phyloP scores from a whole-genome alignment of 2,329 filamentous ascomycete species.

The Fusarium ambrosium region DNA sequence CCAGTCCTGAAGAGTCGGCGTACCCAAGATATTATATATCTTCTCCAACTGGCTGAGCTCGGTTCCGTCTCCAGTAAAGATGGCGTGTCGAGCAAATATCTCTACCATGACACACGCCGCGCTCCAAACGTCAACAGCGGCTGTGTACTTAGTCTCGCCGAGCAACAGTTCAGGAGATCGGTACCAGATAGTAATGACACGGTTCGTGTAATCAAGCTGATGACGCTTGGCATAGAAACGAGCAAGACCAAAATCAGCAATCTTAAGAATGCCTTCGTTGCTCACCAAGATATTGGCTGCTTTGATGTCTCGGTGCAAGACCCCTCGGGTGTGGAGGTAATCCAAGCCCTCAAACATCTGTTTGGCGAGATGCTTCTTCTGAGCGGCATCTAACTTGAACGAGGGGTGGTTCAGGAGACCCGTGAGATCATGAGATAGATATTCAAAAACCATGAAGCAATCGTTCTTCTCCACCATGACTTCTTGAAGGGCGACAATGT shows the following conservation, averaged over 20 bases:
- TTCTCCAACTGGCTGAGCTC: conserved; percentile 97
- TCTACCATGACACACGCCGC: conserved; percentile 97
- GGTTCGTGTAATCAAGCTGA: conserved; percentile 96
- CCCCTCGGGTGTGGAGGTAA: conserved; percentile 93
- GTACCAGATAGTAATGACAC: conserved; percentile 98
- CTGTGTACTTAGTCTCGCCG: conserved; percentile 90
- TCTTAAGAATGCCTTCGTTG: conserved; percentile 87
- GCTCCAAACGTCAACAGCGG: conserved; percentile 95
- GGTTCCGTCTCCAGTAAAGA: conserved; percentile 95
- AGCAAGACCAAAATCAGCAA: conserved; percentile 95
- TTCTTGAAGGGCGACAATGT: conserved; percentile 86
- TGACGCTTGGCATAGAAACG: conserved; percentile 95
- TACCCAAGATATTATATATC: conserved; percentile 93
- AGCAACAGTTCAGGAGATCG: conserved; percentile 84
- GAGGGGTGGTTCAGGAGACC: conserved; percentile 94
- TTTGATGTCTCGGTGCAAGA: conserved; percentile 87
- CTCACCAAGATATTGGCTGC: conserved; percentile 97
- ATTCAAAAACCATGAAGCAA: conserved; percentile 99
- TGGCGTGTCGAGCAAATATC: conserved; percentile 92
- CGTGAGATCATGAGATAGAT: conserved; percentile 94
- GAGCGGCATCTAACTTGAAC: conserved; percentile 84
- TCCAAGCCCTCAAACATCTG: conserved; percentile 95
- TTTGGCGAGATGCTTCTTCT: conserved; percentile 93
- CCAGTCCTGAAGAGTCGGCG: conserved; percentile 88
- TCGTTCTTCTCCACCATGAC: conserved; percentile 99